Evolutionary conservation across 2,329 filamentous ascomycete species (phyloP), one percentile per base, ranked within the genome.

Genomic region (Diaporthe humulicola): DNA sequence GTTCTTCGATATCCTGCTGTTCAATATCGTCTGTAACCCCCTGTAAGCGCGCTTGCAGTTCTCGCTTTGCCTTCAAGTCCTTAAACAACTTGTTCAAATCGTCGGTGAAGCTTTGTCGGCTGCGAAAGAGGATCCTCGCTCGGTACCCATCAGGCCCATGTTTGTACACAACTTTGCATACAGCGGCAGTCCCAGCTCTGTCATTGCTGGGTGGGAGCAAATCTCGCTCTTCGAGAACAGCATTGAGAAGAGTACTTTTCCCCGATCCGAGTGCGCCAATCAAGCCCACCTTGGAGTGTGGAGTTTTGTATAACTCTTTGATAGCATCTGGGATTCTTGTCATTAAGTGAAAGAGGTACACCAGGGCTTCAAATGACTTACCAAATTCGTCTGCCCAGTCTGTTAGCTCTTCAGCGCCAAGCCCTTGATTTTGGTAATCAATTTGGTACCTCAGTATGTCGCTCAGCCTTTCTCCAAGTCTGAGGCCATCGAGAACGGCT

Each of bases 381-480:
- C 58, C 58, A 1, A 64, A n/a, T 19, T 14, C 15, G 3, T 30
- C 5, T 0, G 4, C 25, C 58, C 58, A 64, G 8, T 64, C 17
- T 3, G 3, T 15, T 2, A 64, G 40, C 1, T n/a, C 40, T 10
- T 10, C 4, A 7, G 10, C 9, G 0, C 4, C 40, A 3, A 5
- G 0, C 0, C 4, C 17, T 45, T 22, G n/a, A 3, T 64, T 14
- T 3, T 28, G 2, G 3, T 25, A 9, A 0, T n/a, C 17, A 9
- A 9, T 17, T 4, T 22, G 30, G 9, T 19, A 1, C 28, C 60
- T 66, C 28, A 66, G 15, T 2, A 4, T n/a, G 4, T 12, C 9
- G 1, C 8, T 15, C 3, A 66, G 2, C 17, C 1, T 33, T 2
- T 33, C 28, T n/a, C 60, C 60, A 1, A 66, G 19, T 10, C 42